Base-by-base conservation (phyloP, 169 alveolate genomes). In the Miamiensis avidus region DNA sequence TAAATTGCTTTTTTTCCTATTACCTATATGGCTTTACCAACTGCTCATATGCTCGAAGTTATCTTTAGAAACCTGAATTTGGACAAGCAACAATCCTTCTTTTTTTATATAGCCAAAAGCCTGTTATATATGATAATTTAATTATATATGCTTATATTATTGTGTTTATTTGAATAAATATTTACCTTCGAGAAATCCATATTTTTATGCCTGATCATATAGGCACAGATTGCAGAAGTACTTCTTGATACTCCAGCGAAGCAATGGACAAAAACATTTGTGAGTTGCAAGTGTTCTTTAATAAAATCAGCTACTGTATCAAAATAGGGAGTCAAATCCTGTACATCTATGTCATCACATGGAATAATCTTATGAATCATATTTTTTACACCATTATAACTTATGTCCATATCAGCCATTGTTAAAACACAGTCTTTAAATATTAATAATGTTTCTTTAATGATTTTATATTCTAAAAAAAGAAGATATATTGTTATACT, bases 211-310 rank as follows among this genome's bases (percentile, higher is more conserved):
- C 34, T 78, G 34, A 78, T 78, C 28, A 78, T 32, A 33, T 78
- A 78, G 32, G 83, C 83, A 33, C 32, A 33, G 29, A 78, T 74
- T 29, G 83, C 34, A 33, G 83, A 33, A 0, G 83, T 15, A 32
- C 83, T 78, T 33, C 83, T 31, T 0, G 83, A 78, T 6, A 78
- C 73, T 15, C 83, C 83, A 33, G 83, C 83, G 28, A 78, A 78
- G 29, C 83, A 78, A 28, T 78, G 83, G 1, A 78, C 83, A 31
- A 78, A 65, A 34, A 78, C 73, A 27, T 78, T 78, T 27, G 83
- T 78, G 29, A 28, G 25, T 33, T 78, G 15, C 31, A 78, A 33
- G 34, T 78, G 28, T 0, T 78, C 25, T 33, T 78, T 34, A 0
- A 78, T 78, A 78, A 78, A 78, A 27, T 78, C 83, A 27, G 34